Conservation (phyloP, 2,329 filamentous ascomycete species). For the Pestalotiopsis sp. region DNA sequence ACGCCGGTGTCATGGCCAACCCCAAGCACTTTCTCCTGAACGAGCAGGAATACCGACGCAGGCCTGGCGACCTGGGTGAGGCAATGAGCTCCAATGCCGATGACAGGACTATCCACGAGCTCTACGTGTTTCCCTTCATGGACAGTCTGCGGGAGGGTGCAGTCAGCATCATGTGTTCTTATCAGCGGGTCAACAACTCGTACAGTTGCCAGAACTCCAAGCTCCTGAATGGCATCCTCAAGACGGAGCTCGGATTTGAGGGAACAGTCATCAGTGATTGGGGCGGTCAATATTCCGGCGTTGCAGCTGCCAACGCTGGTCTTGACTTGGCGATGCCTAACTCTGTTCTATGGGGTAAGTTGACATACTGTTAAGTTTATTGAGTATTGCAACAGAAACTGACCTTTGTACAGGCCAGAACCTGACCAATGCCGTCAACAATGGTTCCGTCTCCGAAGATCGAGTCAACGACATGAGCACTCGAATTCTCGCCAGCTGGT, state of each 20-base stretch:
- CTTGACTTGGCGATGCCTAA: not conserved
- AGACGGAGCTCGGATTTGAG: slow-evolving; percentile 86
- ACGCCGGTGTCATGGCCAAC: slow-evolving; percentile 55
- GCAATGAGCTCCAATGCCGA: slow-evolving; percentile 16
- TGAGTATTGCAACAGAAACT: not conserved
- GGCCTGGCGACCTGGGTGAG: slow-evolving; percentile 10
- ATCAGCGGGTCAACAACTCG: slow-evolving; percentile 74
- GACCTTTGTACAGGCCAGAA: slow-evolving; percentile 48
- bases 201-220: slow-evolving; percentile 79
- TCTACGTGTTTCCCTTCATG: slow-evolving; percentile 87
- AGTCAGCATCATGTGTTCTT: slow-evolving; percentile 84
- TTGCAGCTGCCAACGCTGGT: slow-evolving; percentile 36
- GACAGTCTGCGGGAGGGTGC: slow-evolving; percentile 80
- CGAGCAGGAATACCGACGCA: slow-evolving; percentile 16
- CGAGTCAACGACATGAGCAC: slow-evolving; percentile 86
- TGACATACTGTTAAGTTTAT: slow-evolving; percentile 20
- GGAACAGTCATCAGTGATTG: slow-evolving; percentile 66
- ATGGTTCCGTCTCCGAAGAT: slow-evolving; percentile 77
- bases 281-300: slow-evolving; percentile 26
- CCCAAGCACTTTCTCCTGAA: slow-evolving; percentile 44
- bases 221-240: slow-evolving; percentile 79
- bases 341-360: slow-evolving; percentile 19
- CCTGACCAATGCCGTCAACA: slow-evolving; percentile 75
- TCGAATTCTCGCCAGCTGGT: slow-evolving; percentile 84
- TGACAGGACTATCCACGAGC: slow-evolving; percentile 58